Evolutionary conservation across 2,329 filamentous ascomycete genomes (phyloP), one percentile per base, ranked within the genome.

Genomic region (Aspergillaceae sp.): DNA sequence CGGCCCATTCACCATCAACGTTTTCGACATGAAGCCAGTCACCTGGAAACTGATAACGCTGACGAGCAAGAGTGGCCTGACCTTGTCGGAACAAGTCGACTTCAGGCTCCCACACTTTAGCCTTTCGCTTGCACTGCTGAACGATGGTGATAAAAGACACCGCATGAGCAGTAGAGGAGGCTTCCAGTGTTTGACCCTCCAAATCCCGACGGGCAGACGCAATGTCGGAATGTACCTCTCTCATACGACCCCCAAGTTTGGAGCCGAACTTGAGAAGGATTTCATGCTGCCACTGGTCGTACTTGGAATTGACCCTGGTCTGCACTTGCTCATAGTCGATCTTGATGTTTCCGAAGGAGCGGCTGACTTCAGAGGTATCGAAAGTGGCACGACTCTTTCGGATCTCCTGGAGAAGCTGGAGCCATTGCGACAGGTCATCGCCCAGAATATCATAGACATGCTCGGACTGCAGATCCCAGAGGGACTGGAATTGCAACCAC

Each of bases 321-420:
- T 98, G 94, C 0, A 98, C 92, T 67, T 98, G 94, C 59, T 97
- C 92, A 61, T 98, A 98, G 65, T 98, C 91, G 60, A 99, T 89
- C 3, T 86, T 88, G 45, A 97, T 82, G 66, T 94, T 91, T 4
- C 92, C 92, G 63, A 99, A 98, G 1, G 85, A 86, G 35, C 87
- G 85, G 66, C 85, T 92, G 53, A 94, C 87, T 63, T 96, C 92
- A 6, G 91, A 94, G 1, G 91, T 98, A 62, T 99, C 92, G 59
- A 99, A 99, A 0, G 94, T 98, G 37, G 88, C 85, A 44, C 92
- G 84, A 37, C 89, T 92, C 69, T 96, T 95, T 50, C 92, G 83
- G 54, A 98, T 95, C 61, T 98, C 92, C 60, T 96, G 89, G n/a
- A 98, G 79, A 36, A 96, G 75, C 64, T 97, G 90, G 30, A 98